Evolutionary conservation across 148 eudicot genomes (phyloP).

Genomic region (Arctostaphylos glauca): DNA sequence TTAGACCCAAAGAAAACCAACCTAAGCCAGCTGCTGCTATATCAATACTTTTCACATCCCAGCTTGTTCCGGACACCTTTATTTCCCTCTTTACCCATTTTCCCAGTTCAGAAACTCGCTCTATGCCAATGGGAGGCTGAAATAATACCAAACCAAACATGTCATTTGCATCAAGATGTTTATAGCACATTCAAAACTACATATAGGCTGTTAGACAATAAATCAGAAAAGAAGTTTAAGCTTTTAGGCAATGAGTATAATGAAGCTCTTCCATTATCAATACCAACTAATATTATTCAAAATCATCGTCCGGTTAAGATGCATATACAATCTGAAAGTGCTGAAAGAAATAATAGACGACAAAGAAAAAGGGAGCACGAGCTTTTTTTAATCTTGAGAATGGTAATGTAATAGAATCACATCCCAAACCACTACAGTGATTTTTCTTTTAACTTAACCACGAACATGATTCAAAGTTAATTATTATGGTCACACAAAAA

Average conservation of each 20-base stretch:
- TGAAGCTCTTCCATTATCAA: neutral
- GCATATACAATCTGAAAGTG: neutral
- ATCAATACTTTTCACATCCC: constrained; percentile 82
- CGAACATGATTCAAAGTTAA: neutral
- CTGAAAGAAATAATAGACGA: neutral
- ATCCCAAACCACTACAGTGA: neutral
- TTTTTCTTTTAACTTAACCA: neutral
- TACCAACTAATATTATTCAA: neutral
- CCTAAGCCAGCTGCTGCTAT: constrained; percentile 80
- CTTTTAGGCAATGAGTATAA: neutral
- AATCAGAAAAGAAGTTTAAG: neutral
- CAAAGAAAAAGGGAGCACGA: neutral
- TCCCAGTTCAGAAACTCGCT: constrained; percentile 64
- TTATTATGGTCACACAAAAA: neutral
- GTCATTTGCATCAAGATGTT: neutral
- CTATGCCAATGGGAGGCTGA: constrained; percentile 79
- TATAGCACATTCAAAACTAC: neutral
- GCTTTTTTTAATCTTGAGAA: neutral
- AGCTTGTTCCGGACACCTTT: constrained; percentile 77
- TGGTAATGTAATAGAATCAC: neutral
- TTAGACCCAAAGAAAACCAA: constrained; percentile 89
- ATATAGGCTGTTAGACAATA: neutral
- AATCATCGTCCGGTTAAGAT: neutral
- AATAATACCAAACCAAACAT: constrained; percentile 14
- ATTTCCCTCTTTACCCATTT: constrained; percentile 60